phyloP scores from a whole-genome alignment of 352 stramenopile genomes.

The Phytophthora colocasiae region DNA sequence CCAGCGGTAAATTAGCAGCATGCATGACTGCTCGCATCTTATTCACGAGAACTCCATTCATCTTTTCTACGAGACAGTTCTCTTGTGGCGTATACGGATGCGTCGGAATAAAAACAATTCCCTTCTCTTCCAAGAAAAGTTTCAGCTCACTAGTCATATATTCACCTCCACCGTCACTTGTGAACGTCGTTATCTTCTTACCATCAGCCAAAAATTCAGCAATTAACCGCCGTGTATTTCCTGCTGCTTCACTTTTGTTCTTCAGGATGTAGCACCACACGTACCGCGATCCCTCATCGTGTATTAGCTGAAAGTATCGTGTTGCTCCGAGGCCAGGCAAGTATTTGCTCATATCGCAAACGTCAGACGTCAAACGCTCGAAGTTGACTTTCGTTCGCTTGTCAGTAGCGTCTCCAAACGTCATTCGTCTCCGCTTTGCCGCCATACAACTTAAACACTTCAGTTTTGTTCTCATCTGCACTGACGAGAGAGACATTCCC shows the following conservation, averaged over 20 bases:
- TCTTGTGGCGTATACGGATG: too few species aligned
- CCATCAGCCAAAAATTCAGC: conserved; percentile 3
- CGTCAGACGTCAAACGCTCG: conserved; percentile 8
- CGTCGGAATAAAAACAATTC: too few species aligned
- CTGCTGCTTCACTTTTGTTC: conserved; percentile 1
- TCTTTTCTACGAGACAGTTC: too few species aligned
- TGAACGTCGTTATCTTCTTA: conserved; percentile 4
- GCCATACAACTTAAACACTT: conserved; percentile 13
- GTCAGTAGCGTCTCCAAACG: conserved; percentile 2
- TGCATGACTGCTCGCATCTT: background rate
- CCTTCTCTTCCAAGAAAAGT: background rate
- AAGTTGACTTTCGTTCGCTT: conserved; percentile 1
- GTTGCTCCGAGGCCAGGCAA: too few species aligned
- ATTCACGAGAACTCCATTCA: too few species aligned
- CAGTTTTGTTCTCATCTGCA: conserved; percentile 10
- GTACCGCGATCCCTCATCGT: too few species aligned
- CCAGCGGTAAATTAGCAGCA: background rate
- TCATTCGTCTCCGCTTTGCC: conserved; percentile 1
- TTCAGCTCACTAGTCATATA: conserved; percentile 7
- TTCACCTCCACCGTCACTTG: conserved; percentile 7
- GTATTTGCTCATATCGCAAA: background rate
- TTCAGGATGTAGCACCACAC: background rate
- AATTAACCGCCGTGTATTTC: background rate
- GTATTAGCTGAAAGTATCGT: too few species aligned
- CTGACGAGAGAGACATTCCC: conserved; percentile 2